phyloP scores from a whole-genome alignment of 768 basidiomycete species.

The Naganishia randhawae region DNA sequence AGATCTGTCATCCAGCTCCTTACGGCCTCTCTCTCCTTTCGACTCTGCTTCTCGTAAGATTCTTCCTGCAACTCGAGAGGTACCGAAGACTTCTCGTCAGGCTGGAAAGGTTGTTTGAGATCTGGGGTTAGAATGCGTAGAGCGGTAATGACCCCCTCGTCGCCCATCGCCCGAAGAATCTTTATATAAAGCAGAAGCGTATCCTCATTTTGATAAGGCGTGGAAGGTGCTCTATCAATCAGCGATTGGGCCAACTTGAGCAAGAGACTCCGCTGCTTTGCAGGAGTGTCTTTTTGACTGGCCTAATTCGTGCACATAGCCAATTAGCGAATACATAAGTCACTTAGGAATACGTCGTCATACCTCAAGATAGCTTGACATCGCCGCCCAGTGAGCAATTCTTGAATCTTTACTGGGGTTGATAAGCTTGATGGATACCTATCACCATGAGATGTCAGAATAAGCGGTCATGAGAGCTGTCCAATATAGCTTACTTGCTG shows the following conservation, averaged over 20 bases:
- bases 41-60: not conserved
- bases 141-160: not conserved
- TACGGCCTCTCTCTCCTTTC: conserved; percentile 15
- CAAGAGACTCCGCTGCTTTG: conserved; percentile 1
- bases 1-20: conserved; percentile 25
- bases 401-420: conserved; percentile 20
- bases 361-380: conserved; percentile 28
- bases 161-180: conserved; percentile 18
- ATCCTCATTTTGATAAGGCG: conserved; percentile 13
- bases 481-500: not conserved
- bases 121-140: conserved; percentile 15
- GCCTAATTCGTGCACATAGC: not conserved
- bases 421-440: conserved; percentile 19
- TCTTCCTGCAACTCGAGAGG: conserved; percentile 12
- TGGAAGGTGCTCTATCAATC: not conserved
- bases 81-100: not conserved
- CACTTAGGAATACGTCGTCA: too few relatives aligned
- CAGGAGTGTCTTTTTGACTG: conserved; percentile 5
- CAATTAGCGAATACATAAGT: too few relatives aligned
- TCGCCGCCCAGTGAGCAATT: conserved; percentile 25
- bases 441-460: not conserved
- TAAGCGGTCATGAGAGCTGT: not conserved
- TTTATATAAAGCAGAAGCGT: conserved; percentile 25
- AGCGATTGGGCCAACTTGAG: conserved; percentile 11
- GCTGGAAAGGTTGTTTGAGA: not conserved